Evolutionary conservation across 768 basidiomycete species (phyloP).

Genomic region (Gloeostereum incarnatum): DNA sequence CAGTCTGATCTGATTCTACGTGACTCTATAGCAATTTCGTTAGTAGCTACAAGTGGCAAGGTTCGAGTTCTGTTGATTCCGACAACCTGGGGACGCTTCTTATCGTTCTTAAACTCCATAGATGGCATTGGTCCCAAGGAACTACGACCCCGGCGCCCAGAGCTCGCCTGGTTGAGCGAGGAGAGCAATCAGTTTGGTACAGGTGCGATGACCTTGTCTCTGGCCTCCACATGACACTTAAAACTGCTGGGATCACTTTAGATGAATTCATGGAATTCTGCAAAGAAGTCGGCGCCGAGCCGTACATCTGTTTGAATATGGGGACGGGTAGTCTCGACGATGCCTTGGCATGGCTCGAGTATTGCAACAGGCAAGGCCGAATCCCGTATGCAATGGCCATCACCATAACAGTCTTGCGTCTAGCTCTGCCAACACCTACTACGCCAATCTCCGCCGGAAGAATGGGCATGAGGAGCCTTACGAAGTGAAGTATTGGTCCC

Average conservation of each 20-base stretch:
- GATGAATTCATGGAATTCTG: slow-evolving; percentile 51
- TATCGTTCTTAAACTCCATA: slow-evolving; percentile 2
- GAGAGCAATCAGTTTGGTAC: slow-evolving; percentile 59
- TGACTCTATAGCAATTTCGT: slow-evolving; percentile 31
- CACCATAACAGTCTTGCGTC: neutral
- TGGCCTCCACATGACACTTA: neutral
- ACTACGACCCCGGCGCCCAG: slow-evolving; percentile 40
- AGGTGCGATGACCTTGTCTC: slow-evolving; percentile 15
- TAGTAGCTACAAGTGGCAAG: slow-evolving; percentile 48
- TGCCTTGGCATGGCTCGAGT: slow-evolving; percentile 52
- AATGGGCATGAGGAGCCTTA: slow-evolving; percentile 50
- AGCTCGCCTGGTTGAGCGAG: slow-evolving; percentile 52
- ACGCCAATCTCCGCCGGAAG: slow-evolving; percentile 49
- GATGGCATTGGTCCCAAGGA: slow-evolving; percentile 48
- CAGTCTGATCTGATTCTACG: neutral
- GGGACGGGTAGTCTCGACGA: slow-evolving; percentile 55
- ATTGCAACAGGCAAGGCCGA: slow-evolving; percentile 39
- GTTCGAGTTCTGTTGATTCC: slow-evolving; percentile 7
- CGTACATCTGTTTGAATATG: slow-evolving; percentile 56
- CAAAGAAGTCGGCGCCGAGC: slow-evolving; percentile 38
- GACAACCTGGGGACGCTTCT: neutral
- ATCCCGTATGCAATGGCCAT: neutral
- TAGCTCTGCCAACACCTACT: slow-evolving; percentile 31
- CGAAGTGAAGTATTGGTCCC: slow-evolving; percentile 34
- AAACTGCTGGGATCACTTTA: slow-evolving; percentile 1